A percentile compares a stretch with the other conserved stretches of the same genome.
These are phyloP conservation scores for Myriosclerotinia duriaeana DNA, from an alignment of 2,329 filamentous ascomycete genomes.

Conservation along the genomic window DNA sequence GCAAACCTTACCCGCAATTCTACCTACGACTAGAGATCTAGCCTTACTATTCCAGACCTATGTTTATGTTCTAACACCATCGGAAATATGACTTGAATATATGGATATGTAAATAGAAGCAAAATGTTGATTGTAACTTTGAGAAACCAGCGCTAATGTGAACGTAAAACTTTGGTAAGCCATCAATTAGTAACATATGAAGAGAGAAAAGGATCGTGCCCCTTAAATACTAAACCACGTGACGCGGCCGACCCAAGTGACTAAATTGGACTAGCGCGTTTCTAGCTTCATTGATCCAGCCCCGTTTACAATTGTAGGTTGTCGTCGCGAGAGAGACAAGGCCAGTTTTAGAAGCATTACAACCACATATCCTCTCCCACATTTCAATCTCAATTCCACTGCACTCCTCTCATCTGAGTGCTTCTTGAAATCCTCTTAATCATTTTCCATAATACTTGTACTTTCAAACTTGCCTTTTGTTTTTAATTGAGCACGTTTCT, in stretches of 20 bases:
- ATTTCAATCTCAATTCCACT: conserved; percentile 15
- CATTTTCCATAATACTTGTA: conserved; percentile 27
- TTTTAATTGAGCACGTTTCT: conserved; percentile 36
- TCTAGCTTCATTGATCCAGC: conserved; percentile 9
- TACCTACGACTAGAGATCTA: neutral
- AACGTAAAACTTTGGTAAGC: neutral
- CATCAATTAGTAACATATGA: too few relatives aligned
- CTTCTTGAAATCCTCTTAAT: conserved; percentile 31
- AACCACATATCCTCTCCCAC: conserved; percentile 18
- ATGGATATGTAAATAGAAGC: too few relatives aligned
- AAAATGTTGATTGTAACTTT: too few relatives aligned
- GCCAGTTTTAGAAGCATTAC: conserved; percentile 17
- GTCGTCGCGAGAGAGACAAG: conserved; percentile 18
- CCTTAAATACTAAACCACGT: conserved; percentile 4
- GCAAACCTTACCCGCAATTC: neutral
- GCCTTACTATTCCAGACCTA: too few relatives aligned
- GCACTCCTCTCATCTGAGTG: conserved; percentile 27
- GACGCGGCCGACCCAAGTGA: neutral
- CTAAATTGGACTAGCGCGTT: conserved; percentile 10
- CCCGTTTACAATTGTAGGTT: conserved; percentile 12
- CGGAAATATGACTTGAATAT: neutral
- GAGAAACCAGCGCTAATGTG: neutral
- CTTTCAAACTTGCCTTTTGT: conserved; percentile 25
- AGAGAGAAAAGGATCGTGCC: neutral
- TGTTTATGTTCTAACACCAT: neutral